Percentiles rank a stretch among this genome's conserved stretches.
Conservation (phyloP, 2,329 filamentous ascomycete species). For the Beauveria sp. region DNA sequence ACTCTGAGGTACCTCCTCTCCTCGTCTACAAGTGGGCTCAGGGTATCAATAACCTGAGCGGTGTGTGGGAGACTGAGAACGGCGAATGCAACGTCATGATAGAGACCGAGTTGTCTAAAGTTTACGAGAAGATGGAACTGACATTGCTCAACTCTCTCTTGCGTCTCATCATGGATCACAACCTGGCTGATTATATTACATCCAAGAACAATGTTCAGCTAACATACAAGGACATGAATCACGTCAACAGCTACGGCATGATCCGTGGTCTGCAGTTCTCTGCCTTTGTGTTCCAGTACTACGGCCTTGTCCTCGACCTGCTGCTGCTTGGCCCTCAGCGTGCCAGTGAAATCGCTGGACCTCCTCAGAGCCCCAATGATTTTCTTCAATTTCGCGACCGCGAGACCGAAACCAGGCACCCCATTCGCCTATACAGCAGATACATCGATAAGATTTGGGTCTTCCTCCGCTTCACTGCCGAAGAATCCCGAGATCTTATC, state of each 20-base stretch:
- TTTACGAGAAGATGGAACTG: slow-evolving; percentile 98
- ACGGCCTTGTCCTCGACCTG: slow-evolving; percentile 89
- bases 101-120: slow-evolving; percentile 96
- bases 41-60: slow-evolving; percentile 94
- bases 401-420: slow-evolving; percentile 85
- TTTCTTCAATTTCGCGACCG: slow-evolving; percentile 95
- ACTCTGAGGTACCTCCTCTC: slow-evolving; percentile 92
- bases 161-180: slow-evolving; percentile 97
- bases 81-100: slow-evolving; percentile 99
- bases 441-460: slow-evolving; percentile 99
- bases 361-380: slow-evolving; percentile 89
- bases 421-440: slow-evolving; percentile 92
- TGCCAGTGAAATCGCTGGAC: slow-evolving; percentile 95
- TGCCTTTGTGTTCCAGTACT: slow-evolving; percentile 98
- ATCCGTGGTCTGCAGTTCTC: slow-evolving; percentile 97
- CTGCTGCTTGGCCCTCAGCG: slow-evolving; percentile 86
- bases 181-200: slow-evolving; percentile 96
- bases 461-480: slow-evolving; percentile 86
- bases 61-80: slow-evolving; percentile 88
- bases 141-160: slow-evolving; percentile 90
- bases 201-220: slow-evolving; percentile 99
- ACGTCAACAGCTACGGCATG: slow-evolving; percentile 97
- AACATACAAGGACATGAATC: slow-evolving; percentile 99
- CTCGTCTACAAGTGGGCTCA: slow-evolving; percentile 98
- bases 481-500: slow-evolving; percentile 92